A percentile compares a stretch with the other conserved stretches of the same genome.
These are phyloP conservation scores for Babesia gibsoni DNA, from an alignment of 169 alveolate species.

Conservation along the genomic window DNA sequence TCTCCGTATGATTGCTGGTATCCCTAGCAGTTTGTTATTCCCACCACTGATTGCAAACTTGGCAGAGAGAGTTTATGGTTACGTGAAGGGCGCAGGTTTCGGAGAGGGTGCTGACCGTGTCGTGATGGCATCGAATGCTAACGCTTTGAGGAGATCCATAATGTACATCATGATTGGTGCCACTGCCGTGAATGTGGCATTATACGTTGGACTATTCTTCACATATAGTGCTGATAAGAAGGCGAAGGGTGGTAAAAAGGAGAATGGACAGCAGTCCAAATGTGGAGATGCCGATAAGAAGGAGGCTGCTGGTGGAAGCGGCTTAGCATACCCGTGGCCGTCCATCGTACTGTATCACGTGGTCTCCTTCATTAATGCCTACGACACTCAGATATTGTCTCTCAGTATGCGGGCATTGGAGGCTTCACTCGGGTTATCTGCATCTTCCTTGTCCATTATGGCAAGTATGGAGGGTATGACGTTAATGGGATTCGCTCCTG, in stretches of 20 bases:
- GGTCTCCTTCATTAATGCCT: neutral
- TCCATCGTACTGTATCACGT: neutral
- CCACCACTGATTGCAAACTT: conserved; percentile 85
- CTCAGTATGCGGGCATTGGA: conserved; percentile 82
- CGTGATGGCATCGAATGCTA: neutral
- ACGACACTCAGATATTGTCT: conserved; percentile 10
- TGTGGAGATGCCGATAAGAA: too few relatives aligned
- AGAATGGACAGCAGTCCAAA: too few relatives aligned
- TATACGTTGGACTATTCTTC: conserved; percentile 20
- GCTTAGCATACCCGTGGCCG: too few relatives aligned
- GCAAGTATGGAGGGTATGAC: conserved; percentile 83
- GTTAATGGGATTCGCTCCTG: conserved; percentile 81
- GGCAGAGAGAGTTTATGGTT: conserved; percentile 82
- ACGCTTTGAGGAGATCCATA: conserved; percentile 17
- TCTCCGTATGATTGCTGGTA: conserved; percentile 83
- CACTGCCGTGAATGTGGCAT: neutral
- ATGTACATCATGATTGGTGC: conserved; percentile 3
- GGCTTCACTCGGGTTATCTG: conserved; percentile 79
- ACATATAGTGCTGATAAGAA: too few relatives aligned
- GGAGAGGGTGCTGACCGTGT: neutral
- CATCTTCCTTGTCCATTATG: conserved; percentile 78
- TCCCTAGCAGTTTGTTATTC: conserved; percentile 81
- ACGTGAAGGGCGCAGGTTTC: neutral
- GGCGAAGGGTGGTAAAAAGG: too few relatives aligned
- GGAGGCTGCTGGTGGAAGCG: too few relatives aligned